Evolutionary conservation across 1,284 basidiomycete genomes (phyloP), one percentile per base, ranked within the genome.

Genomic region (Apiotrichum porosum): DNA sequence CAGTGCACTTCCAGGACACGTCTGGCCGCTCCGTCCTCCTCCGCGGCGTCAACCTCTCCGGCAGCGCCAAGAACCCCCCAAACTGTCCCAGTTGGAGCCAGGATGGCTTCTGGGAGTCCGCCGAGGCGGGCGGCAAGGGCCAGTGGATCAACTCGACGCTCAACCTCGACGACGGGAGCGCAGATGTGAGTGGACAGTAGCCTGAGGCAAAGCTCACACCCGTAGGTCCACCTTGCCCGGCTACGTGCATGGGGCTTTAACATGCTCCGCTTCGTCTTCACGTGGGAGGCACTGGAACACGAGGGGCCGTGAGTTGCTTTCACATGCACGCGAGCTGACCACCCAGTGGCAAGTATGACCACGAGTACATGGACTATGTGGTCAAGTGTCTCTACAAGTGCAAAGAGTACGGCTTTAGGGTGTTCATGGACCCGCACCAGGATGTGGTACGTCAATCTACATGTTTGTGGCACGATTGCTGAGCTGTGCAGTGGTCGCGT

Each of bases 381-480:
- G 80, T 97, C 19, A 80, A 81, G 17, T 87, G 95, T 0, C 78
- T 97, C 15, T 79, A 82, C 36, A 93, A 92, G 71, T 90, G 90
- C 77, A 93, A 93, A 66, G 83, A 90, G 49, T 88, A 88, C 65
- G 94, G 94, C n/a, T 97, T 98, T 74, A 82, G 81, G 57, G 82
- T 97, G 6, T 95, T 83, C 71, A 85, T 98, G 80, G 92, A 97
- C 68, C 93, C 94, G 6, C 94, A 98, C 73, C 94, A 97, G 75
- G 94, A 98, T 66, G 81, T 83, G 31, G 92, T 95, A 68, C 70
- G 92, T 82, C 12, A 12, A 6, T 31, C 9, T 22, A 5, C 26
- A 12, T 12, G 26, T 6, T 12, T 21, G 30, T 31, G 12, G 17
- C 15, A 31, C 39, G 22, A 4, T 8, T 9, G 39, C 39, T 31